phyloP scores from a whole-genome alignment of 2,329 filamentous ascomycete genomes.

The Alternaria novae-zelandiae region DNA sequence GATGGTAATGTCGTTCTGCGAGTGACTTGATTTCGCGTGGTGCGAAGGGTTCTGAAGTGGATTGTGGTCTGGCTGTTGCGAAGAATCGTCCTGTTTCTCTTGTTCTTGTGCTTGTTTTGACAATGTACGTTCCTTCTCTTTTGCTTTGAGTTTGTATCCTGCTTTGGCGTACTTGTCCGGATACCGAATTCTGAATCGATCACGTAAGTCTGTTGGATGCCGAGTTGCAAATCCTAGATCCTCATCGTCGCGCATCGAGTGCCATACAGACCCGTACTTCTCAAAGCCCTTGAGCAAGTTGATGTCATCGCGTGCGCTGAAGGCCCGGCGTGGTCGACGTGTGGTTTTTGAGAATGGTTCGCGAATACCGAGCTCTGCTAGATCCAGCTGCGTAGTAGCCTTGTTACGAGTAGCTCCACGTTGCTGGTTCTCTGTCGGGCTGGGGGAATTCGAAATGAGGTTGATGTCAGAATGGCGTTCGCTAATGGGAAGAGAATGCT shows the following conservation, averaged over 20 bases:
- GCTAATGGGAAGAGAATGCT: background rate
- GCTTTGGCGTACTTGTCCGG: slow-evolving; percentile 62
- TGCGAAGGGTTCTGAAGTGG: background rate
- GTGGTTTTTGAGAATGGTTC: slow-evolving; percentile 58
- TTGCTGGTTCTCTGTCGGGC: slow-evolving; percentile 1
- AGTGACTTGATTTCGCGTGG: background rate
- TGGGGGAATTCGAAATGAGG: background rate
- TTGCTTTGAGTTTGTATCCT: slow-evolving; percentile 52
- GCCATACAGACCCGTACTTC: slow-evolving; percentile 66
- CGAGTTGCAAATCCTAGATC: slow-evolving; percentile 59
- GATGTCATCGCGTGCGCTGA: slow-evolving; percentile 64
- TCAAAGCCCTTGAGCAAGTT: slow-evolving; percentile 65
- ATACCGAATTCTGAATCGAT: slow-evolving; percentile 66
- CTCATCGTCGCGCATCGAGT: slow-evolving; percentile 62
- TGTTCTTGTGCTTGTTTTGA: background rate
- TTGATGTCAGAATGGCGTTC: background rate
- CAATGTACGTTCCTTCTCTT: slow-evolving; percentile 26
- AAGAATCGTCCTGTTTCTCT: background rate
- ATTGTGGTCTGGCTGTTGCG: too few species aligned
- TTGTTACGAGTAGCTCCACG: slow-evolving; percentile 27
- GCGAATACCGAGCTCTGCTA: slow-evolving; percentile 56
- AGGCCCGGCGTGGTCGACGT: slow-evolving; percentile 62
- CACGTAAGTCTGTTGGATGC: slow-evolving; percentile 63
- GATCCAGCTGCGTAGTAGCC: slow-evolving; percentile 30
- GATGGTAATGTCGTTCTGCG: background rate